Percentiles rank a stretch among this genome's conserved stretches.
These are phyloP conservation scores for Penicillium frequentans DNA, from an alignment of 2,329 filamentous ascomycete genomes.

Conservation along the genomic window DNA sequence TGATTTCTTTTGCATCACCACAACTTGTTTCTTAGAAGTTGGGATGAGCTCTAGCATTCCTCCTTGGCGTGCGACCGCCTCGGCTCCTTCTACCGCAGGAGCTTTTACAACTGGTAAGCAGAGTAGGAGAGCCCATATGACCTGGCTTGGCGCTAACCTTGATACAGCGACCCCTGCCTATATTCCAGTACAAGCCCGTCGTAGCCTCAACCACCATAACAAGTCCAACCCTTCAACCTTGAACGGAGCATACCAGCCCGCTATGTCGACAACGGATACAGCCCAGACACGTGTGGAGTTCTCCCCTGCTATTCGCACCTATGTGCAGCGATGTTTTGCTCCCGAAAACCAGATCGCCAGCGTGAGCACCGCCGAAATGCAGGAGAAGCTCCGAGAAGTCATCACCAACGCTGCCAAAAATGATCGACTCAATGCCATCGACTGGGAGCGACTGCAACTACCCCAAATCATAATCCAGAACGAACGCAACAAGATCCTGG, in stretches of 20 bases:
- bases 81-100: slow-evolving; percentile 28
- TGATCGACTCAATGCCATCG: slow-evolving; percentile 67
- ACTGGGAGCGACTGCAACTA: slow-evolving; percentile 82
- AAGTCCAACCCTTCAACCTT: slow-evolving; percentile 19
- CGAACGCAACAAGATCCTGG: slow-evolving; percentile 59
- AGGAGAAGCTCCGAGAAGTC: slow-evolving; percentile 78
- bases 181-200: slow-evolving; percentile 62
- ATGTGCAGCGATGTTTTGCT: slow-evolving; percentile 87
- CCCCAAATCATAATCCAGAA: slow-evolving; percentile 80
- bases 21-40: slow-evolving; percentile 13
- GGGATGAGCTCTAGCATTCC: slow-evolving; percentile 42
- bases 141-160: slow-evolving; percentile 15
- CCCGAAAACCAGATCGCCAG: slow-evolving; percentile 66
- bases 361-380: slow-evolving; percentile 69
- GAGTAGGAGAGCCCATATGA: neutral
- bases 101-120: slow-evolving; percentile 36
- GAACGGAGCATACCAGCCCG: slow-evolving; percentile 21
- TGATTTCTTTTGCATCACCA: slow-evolving; percentile 14
- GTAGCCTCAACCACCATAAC: slow-evolving; percentile 54
- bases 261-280: slow-evolving; percentile 38
- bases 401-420: slow-evolving; percentile 80
- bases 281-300: slow-evolving; percentile 65
- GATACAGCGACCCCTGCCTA: slow-evolving; percentile 53
- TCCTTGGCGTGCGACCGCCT: slow-evolving; percentile 39
- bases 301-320: slow-evolving; percentile 77